phyloP scores from a whole-genome alignment of 192 early-diverging fungal genomes.

The Umbelopsis vinacea region DNA sequence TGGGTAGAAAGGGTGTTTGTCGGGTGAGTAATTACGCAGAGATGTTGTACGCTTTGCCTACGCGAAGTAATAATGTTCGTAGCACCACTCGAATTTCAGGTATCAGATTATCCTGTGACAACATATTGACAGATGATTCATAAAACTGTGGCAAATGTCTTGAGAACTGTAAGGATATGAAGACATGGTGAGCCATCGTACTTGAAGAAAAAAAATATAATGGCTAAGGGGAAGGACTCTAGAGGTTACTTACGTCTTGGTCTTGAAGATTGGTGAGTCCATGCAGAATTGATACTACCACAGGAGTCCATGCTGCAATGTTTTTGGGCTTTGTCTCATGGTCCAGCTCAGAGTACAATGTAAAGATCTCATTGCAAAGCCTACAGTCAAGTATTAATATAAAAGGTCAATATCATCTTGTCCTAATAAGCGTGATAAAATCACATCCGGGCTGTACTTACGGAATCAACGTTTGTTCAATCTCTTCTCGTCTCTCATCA shows the following conservation, averaged over 20 bases:
- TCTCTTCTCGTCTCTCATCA: slow-evolving; percentile 38
- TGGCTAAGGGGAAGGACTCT: neutral
- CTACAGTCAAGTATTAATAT: slow-evolving; percentile 20
- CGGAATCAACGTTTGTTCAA: slow-evolving; percentile 49
- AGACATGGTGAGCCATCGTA: no score
- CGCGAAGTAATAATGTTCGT: slow-evolving; percentile 50
- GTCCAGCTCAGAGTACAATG: slow-evolving; percentile 66
- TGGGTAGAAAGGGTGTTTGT: neutral
- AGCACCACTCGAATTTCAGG: slow-evolving; percentile 61
- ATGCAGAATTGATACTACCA: slow-evolving; percentile 73
- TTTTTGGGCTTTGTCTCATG: slow-evolving; percentile 72
- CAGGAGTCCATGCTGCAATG: slow-evolving; percentile 76
- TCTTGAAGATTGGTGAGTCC: slow-evolving; percentile 70
- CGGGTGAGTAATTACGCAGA: neutral
- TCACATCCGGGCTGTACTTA: slow-evolving; percentile 23
- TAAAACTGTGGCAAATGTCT: slow-evolving; percentile 66
- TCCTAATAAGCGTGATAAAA: no score
- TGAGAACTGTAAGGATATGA: slow-evolving; percentile 57
- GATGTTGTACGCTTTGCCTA: slow-evolving; percentile 49
- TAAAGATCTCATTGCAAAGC: slow-evolving; percentile 61
- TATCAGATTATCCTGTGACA: slow-evolving; percentile 63
- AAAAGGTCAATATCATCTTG: no score
- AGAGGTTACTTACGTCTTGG: slow-evolving; percentile 48
- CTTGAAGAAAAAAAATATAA: neutral
- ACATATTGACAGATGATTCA: slow-evolving; percentile 61